These are phyloP conservation scores for Cylindrodendrum hubeiense DNA, from an alignment of 2,329 filamentous ascomycete species.

Conservation along the genomic window DNA sequence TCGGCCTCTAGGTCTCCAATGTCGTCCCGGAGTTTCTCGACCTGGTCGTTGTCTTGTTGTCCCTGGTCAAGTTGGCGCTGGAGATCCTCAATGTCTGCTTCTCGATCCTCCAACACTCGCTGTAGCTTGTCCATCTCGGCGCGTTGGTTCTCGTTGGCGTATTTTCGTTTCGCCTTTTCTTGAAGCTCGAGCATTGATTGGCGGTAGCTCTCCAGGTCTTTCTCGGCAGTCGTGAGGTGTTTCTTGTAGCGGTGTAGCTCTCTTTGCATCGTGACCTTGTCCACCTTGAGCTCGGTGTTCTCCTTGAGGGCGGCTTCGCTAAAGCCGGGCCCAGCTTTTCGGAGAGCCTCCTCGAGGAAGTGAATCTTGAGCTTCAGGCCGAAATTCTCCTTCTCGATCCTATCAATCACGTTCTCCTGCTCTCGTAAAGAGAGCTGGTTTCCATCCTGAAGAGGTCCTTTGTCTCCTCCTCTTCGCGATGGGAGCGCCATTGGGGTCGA, in stretches of 20 bases:
- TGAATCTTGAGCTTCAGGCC: constrained; percentile 97
- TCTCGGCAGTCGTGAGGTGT: constrained; percentile 83
- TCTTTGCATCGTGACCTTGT: constrained; percentile 88
- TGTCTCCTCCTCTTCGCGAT: constrained; percentile 71
- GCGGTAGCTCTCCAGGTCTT: constrained; percentile 86
- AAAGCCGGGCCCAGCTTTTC: constrained; percentile 89
- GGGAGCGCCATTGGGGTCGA: constrained; percentile 85
- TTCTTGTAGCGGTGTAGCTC: constrained; percentile 91
- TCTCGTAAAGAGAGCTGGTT: constrained; percentile 93
- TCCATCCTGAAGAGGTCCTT: constrained; percentile 82
- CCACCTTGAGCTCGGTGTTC: constrained; percentile 95
- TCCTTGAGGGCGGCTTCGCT: constrained; percentile 91
- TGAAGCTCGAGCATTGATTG: constrained; percentile 86
- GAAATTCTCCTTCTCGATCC: constrained; percentile 98
- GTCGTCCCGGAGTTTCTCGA: constrained; percentile 78
- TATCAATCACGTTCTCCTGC: constrained; percentile 95
- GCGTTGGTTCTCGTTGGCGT: constrained; percentile 77
- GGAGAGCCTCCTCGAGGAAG: constrained; percentile 91
- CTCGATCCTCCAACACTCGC: constrained; percentile 67
- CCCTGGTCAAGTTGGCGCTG: constrained; percentile 69
- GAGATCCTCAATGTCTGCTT: constrained; percentile 71
- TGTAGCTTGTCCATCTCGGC: constrained; percentile 70
- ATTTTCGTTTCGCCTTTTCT: constrained; percentile 82
- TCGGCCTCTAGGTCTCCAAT: constrained; percentile 82
- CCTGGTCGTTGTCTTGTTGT: constrained; percentile 67